These are phyloP conservation scores for Eucalyptus erythrocorys DNA, from an alignment of 345 rosid genomes.

Conservation along the genomic window DNA sequence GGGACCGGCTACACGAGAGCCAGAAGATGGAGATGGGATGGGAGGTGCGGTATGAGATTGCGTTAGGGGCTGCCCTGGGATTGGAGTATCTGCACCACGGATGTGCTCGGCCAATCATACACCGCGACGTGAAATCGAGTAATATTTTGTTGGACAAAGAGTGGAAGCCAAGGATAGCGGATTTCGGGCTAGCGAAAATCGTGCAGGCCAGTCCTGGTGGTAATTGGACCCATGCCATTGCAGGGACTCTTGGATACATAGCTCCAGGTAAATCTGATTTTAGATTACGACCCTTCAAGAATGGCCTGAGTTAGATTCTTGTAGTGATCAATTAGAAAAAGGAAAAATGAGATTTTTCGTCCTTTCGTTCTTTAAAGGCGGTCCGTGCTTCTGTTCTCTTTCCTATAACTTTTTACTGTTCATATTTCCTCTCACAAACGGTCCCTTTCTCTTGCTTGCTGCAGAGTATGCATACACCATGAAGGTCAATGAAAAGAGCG, in stretches of 20 bases:
- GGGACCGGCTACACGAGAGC: constrained; percentile 68
- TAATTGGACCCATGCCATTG: constrained; percentile 35
- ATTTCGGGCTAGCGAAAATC: constrained; percentile 81
- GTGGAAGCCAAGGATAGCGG: constrained; percentile 80
- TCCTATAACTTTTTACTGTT: neutral
- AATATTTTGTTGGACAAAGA: constrained; percentile 76
- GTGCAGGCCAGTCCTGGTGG: constrained; percentile 39
- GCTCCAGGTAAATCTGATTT: constrained; percentile 60
- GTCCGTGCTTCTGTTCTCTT: neutral
- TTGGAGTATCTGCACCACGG: constrained; percentile 85
- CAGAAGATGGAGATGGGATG: constrained; percentile 43
- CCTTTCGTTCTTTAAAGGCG: neutral
- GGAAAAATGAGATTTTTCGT: neutral
- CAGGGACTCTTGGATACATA: constrained; percentile 84
- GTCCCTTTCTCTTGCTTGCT: neutral
- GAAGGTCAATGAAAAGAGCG: constrained; percentile 60
- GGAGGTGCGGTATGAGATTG: constrained; percentile 56
- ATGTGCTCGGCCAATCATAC: constrained; percentile 59
- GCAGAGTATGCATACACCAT: constrained; percentile 65
- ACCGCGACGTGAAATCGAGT: constrained; percentile 81
- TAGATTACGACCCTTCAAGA: neutral
- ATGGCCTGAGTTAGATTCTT: neutral
- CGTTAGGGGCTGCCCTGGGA: constrained; percentile 77
- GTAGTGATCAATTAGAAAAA: neutral
- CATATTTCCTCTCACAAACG: neutral